These are phyloP conservation scores for Pyrus pyrifolia DNA, from an alignment of 306 rosid species.

Conservation along the genomic window DNA sequence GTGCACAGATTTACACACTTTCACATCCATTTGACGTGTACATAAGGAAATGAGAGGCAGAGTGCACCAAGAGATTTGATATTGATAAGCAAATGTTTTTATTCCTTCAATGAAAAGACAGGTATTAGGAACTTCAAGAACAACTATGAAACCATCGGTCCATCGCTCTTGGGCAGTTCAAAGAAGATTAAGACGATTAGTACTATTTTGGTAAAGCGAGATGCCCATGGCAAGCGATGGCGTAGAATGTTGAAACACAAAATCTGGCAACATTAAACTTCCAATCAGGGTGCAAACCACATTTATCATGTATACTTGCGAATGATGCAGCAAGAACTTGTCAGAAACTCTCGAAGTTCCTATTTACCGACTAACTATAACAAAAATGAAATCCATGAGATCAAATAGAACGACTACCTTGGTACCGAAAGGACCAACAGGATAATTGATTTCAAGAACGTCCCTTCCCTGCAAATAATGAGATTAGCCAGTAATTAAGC, in stretches of 20 bases:
- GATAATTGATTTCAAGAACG: constrained; percentile 38
- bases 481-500: neutral
- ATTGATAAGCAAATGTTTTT: neutral
- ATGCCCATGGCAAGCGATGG: neutral
- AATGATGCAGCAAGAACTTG: neutral
- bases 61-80: neutral
- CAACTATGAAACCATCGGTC: neutral
- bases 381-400: neutral
- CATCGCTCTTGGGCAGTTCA: neutral
- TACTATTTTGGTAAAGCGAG: neutral
- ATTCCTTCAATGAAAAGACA: neutral
- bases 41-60: neutral
- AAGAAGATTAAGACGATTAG: neutral
- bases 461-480: constrained; percentile 29
- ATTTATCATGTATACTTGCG: neutral
- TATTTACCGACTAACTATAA: neutral
- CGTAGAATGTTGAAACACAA: neutral
- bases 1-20: neutral
- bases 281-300: neutral
- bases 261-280: neutral
- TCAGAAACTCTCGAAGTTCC: neutral
- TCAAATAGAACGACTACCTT: constrained; percentile 19
- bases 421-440: constrained; percentile 40
- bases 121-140: neutral
- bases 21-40: neutral